These are phyloP conservation scores for Penicillium sp. DNA, from an alignment of 2,329 filamentous ascomycete genomes.

Conservation along the genomic window DNA sequence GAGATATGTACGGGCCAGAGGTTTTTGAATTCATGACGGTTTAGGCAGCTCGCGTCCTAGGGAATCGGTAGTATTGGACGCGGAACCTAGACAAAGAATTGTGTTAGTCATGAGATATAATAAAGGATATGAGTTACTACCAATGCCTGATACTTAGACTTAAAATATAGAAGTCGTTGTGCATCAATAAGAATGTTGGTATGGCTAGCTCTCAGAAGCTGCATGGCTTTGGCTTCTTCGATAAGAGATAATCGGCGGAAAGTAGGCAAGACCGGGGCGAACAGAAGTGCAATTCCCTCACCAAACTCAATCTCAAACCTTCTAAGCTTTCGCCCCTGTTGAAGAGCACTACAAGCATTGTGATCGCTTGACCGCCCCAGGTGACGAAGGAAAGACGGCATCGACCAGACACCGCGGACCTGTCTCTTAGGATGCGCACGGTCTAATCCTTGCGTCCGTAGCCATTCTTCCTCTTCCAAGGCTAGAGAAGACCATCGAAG, in stretches of 20 bases:
- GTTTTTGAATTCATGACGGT: too few species aligned
- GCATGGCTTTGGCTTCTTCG: constrained; percentile 4
- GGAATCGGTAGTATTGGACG: background rate
- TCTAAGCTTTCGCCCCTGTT: constrained; percentile 7
- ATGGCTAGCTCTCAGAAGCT: constrained; percentile 2
- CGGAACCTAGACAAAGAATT: background rate
- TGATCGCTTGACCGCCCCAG: constrained; percentile 4
- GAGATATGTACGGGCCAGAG: too few species aligned
- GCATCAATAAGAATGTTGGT: background rate
- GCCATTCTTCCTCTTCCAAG: constrained; percentile 8
- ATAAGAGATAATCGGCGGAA: constrained; percentile 5
- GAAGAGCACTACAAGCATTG: constrained; percentile 2
- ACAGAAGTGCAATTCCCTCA: constrained; percentile 1
- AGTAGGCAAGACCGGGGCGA: constrained; percentile 3
- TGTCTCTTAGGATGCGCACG: background rate
- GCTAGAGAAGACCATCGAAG: constrained; percentile 7
- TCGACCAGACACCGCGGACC: constrained; percentile 4
- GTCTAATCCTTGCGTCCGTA: constrained; percentile 5
- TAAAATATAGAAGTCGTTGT: background rate
- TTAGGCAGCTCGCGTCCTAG: too few species aligned
- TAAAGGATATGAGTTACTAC: background rate
- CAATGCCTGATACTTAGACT: constrained; percentile 3
- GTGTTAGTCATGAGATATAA: background rate
- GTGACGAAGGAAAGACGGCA: constrained; percentile 12
- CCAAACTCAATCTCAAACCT: constrained; percentile 6